Conservation (phyloP, 768 basidiomycete species). For the Boletus subparvulus region DNA sequence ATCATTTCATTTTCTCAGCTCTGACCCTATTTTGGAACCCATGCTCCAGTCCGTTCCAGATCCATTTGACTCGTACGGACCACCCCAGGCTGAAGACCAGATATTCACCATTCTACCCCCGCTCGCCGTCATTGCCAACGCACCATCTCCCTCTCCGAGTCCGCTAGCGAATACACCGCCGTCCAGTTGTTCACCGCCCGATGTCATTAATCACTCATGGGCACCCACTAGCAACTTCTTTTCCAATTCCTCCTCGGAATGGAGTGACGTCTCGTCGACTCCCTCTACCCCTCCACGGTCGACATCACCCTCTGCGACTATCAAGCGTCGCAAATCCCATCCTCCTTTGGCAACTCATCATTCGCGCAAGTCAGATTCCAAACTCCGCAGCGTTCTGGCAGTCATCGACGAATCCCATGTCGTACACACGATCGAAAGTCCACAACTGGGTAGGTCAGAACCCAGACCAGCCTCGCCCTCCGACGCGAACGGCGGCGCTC, state of each 20-base stretch:
- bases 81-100: slow-evolving; percentile 82
- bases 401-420: slow-evolving; percentile 63
- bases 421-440: slow-evolving; percentile 30
- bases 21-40: slow-evolving; percentile 87
- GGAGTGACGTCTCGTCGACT: slow-evolving; percentile 46
- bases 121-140: slow-evolving; percentile 69
- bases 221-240: slow-evolving; percentile 47
- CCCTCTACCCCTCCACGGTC: slow-evolving; percentile 50
- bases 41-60: slow-evolving; percentile 90
- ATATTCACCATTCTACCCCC: slow-evolving; percentile 94
- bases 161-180: slow-evolving; percentile 50
- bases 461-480: slow-evolving; percentile 25
- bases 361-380: slow-evolving; percentile 58
- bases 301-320: slow-evolving; percentile 44
- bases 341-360: slow-evolving; percentile 41
- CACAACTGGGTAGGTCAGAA: slow-evolving; percentile 20
- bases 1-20: slow-evolving; percentile 40
- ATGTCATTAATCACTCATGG: slow-evolving; percentile 47
- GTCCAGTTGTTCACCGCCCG: slow-evolving; percentile 36
- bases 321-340: slow-evolving; percentile 52
- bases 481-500: slow-evolving; percentile 28
- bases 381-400: slow-evolving; percentile 70
- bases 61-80: slow-evolving; percentile 90
- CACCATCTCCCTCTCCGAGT: slow-evolving; percentile 58
- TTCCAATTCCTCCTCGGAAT: slow-evolving; percentile 53